Evolutionary conservation across 2,329 filamentous ascomycete species (phyloP), one percentile per base, ranked within the genome.

Genomic region (Hawksworthiomyces lignivorus): DNA sequence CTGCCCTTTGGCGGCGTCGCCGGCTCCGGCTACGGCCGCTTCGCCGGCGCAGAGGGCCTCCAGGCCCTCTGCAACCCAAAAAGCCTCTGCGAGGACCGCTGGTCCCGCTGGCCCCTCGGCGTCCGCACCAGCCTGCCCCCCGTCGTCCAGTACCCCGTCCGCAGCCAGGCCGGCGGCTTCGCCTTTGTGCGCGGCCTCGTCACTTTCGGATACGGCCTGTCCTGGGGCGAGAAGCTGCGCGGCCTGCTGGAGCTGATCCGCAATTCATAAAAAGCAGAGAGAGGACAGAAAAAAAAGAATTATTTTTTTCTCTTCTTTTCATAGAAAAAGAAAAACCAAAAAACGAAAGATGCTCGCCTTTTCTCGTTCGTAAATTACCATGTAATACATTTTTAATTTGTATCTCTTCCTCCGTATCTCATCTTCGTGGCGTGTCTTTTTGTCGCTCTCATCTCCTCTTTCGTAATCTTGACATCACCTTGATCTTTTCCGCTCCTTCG

Each of bases 1-100:
- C 67, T 98, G 29, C 92, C 92, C 0, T 98, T 98, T 62, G 92
- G 92, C 28, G 92, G 89, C 41, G 80, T 86, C n/a, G 80, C 77
- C 44, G 90, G 88, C 1, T 94, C 85, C 19, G 92, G 86, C 0
- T 97, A 97, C 60, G 92, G 92, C 2, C 75, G 90, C 3, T 98
- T 98, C 63, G 90, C 87, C 0, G 92, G 88, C 19, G 81, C 85
- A 50, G 92, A 98, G 60, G 92, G 92, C 0, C 64, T 98, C 18
- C 73, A 87, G 27, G 82, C 81, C 4, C 58, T 98, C 41, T 95
- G 87, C 62, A 96, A 97, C 62, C 62, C 80, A 50, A 98, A 98
- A 69, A 80, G 83, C 43, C 69, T 98, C 24, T 95, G 88, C 56
- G 72, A 80, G 48, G 92, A 98, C 67, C 70, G 81, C 27, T 41